Conservation (phyloP, 768 basidiomycete species). For the Melanogaster broomeanus region DNA sequence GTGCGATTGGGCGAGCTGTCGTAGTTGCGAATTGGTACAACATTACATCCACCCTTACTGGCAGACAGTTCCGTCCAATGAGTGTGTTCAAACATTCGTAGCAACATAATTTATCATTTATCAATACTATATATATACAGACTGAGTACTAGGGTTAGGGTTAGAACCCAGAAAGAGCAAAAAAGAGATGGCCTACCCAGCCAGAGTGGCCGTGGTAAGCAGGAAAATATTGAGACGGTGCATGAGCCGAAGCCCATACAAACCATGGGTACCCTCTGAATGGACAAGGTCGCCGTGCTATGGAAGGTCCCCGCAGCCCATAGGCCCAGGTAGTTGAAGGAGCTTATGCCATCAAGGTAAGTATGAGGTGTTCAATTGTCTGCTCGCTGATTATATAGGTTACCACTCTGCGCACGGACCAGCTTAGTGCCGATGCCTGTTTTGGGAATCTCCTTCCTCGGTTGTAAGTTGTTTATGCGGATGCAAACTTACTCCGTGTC, state of each 20-base stretch:
- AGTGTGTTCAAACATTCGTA: too few species aligned
- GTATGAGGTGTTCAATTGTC: slow-evolving; percentile 40
- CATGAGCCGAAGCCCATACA: slow-evolving; percentile 46
- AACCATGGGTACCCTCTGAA: slow-evolving; percentile 39
- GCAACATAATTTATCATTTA: too few species aligned
- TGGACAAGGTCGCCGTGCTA: slow-evolving; percentile 20
- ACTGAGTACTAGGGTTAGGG: slow-evolving; percentile 39
- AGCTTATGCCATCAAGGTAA: slow-evolving; percentile 58
- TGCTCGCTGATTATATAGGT: slow-evolving; percentile 31
- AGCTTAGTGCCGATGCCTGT: slow-evolving; percentile 12
- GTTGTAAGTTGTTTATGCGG: neutral
- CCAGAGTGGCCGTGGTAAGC: slow-evolving; percentile 45
- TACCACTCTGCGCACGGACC: slow-evolving; percentile 23
- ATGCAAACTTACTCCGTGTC: too few species aligned
- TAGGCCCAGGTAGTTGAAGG: slow-evolving; percentile 52
- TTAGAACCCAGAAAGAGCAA: slow-evolving; percentile 25
- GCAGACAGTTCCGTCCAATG: too few species aligned
- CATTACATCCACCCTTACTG: too few species aligned
- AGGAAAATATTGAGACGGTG: slow-evolving; percentile 49
- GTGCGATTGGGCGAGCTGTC: slow-evolving; percentile 38
- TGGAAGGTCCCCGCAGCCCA: slow-evolving; percentile 48
- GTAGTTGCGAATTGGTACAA: slow-evolving; percentile 48
- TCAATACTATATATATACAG: too few species aligned
- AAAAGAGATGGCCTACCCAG: slow-evolving; percentile 40
- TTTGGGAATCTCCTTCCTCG: neutral